Evolutionary conservation across 2,329 filamentous ascomycete species (phyloP).

Genomic region (Phyllosticta ampelicida): DNA sequence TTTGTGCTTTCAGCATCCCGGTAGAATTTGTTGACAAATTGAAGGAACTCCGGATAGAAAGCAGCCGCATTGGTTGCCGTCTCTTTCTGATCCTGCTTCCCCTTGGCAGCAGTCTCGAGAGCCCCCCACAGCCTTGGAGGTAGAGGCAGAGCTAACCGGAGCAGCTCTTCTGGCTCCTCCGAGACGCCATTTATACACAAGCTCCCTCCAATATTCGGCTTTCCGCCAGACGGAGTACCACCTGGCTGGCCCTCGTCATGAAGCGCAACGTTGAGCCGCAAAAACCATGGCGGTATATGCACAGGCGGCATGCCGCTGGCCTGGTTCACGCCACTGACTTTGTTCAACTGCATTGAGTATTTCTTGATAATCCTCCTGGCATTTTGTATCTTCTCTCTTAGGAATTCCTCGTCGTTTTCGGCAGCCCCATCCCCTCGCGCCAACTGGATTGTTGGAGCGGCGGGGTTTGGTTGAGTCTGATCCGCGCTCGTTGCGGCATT

Average conservation of each 20-base stretch:
- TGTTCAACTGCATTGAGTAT: not conserved
- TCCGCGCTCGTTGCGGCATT: constrained; percentile 19
- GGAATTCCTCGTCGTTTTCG: constrained; percentile 16
- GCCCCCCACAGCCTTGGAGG: not conserved
- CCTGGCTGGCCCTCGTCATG: constrained; percentile 21
- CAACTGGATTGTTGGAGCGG: not conserved
- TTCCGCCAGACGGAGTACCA: not conserved
- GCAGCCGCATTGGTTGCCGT: not conserved
- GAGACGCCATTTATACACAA: not conserved
- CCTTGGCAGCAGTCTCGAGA: constrained; percentile 1
- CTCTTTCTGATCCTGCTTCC: not conserved
- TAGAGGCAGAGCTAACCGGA: not conserved
- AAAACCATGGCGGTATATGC: constrained; percentile 47
- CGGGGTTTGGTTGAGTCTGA: not conserved
- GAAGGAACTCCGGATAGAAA: not conserved
- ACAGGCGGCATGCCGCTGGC: constrained; percentile 22
- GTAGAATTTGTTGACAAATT: constrained; percentile 2
- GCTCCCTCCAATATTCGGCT: not conserved
- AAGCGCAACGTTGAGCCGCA: constrained; percentile 40
- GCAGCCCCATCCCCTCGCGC: constrained; percentile 14
- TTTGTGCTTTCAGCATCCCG: not conserved
- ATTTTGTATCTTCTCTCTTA: constrained; percentile 7
- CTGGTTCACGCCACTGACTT: not conserved
- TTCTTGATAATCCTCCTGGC: not conserved
- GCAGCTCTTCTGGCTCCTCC: not conserved